These are phyloP conservation scores for Phytophthora pisi DNA, from an alignment of 352 stramenopile species.

Conservation along the genomic window DNA sequence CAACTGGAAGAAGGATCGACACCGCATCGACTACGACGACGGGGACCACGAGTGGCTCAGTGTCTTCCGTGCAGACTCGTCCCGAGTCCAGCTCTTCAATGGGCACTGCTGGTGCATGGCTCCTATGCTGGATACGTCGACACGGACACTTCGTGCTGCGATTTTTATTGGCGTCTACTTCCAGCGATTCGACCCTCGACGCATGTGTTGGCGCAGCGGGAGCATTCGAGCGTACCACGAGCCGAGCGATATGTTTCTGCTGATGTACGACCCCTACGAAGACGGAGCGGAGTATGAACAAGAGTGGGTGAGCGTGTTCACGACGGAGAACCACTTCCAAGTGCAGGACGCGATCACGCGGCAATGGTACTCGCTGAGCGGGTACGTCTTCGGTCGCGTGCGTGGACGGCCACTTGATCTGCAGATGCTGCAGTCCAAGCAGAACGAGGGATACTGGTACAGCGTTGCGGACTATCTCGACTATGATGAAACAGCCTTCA, in stretches of 20 bases:
- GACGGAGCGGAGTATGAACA: slow-evolving; percentile 31
- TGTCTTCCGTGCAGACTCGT: slow-evolving; percentile 41
- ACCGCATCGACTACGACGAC: slow-evolving; percentile 78
- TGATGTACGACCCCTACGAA: slow-evolving; percentile 51
- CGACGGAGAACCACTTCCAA: slow-evolving; percentile 62
- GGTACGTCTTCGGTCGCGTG: slow-evolving; percentile 64
- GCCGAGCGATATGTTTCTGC: slow-evolving; percentile 55
- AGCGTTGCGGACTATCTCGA: slow-evolving; percentile 69
- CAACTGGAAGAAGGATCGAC: slow-evolving; percentile 67
- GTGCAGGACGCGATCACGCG: slow-evolving; percentile 59
- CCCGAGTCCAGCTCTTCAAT: slow-evolving; percentile 71
- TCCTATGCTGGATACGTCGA: slow-evolving; percentile 62
- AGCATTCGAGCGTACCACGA: slow-evolving; percentile 61
- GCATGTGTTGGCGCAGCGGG: slow-evolving; percentile 56
- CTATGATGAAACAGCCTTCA: slow-evolving; percentile 46
- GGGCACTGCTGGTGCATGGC: slow-evolving; percentile 77
- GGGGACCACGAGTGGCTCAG: slow-evolving; percentile 79
- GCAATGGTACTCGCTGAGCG: slow-evolving; percentile 75
- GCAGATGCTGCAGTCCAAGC: slow-evolving; percentile 22
- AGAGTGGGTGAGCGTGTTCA: slow-evolving; percentile 70
- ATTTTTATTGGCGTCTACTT: slow-evolving; percentile 57
- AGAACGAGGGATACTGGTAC: slow-evolving; percentile 46
- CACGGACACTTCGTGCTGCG: slow-evolving; percentile 54
- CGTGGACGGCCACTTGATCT: slow-evolving; percentile 52
- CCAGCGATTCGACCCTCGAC: slow-evolving; percentile 58